Percentiles rank a stretch among this genome's conserved stretches.
Evolutionary conservation across 208 protist genomes (phyloP).

Genomic region (Trichomonas tenax): DNA sequence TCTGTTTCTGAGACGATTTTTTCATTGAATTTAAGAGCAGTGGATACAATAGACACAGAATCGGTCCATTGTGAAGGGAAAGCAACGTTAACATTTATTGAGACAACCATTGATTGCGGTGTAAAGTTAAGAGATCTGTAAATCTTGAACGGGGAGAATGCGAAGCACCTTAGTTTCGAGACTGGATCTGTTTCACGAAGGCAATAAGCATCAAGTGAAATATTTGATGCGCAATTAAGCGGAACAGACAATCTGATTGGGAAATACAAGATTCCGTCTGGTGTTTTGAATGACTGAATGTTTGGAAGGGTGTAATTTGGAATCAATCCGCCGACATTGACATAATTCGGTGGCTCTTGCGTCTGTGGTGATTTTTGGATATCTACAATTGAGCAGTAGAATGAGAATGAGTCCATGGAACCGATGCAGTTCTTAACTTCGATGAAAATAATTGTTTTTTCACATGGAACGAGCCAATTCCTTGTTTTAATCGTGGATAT

Average conservation of each 20-base stretch:
- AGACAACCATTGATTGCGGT: not conserved
- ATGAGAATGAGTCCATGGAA: not conserved
- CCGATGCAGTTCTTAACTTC: not conserved
- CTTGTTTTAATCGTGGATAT: not conserved
- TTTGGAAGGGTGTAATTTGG: not conserved
- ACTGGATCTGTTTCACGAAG: not conserved
- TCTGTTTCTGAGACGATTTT: not conserved
- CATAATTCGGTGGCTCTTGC: not conserved
- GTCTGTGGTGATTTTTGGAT: not conserved
- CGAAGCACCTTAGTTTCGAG: not conserved
- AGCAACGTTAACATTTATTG: not conserved
- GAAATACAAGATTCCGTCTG: not conserved
- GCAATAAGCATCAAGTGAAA: not conserved
- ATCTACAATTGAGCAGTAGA: not conserved
- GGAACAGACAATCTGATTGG: not conserved
- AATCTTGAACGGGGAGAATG: not conserved
- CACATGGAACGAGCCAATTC: not conserved
- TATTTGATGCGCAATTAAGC: not conserved
- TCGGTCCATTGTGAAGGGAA: not conserved
- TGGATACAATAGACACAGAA: not conserved
- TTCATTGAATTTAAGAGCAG: not conserved
- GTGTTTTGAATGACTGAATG: not conserved
- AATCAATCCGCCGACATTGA: not conserved
- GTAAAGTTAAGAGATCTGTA: not conserved
- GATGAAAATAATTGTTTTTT: slow-evolving; percentile 4